phyloP scores from a whole-genome alignment of 192 early-diverging fungal genomes.

The Linnemannia elongata region DNA sequence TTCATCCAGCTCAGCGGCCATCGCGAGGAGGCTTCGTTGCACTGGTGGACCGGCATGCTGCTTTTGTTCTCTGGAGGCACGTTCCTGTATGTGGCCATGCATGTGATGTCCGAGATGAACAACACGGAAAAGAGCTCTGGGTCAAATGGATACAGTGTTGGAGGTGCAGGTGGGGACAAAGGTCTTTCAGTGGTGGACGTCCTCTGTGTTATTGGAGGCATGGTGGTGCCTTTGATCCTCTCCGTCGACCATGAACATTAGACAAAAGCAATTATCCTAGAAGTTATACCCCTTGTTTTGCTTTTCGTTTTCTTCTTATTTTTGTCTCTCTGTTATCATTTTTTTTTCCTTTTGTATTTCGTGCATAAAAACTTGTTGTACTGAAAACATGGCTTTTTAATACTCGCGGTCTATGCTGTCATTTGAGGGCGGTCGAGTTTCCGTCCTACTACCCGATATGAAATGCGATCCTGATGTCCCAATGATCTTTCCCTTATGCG shows the following conservation, averaged over 20 bases:
- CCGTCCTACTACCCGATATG: not conserved
- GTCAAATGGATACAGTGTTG: conserved; percentile 38
- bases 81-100: conserved; percentile 94
- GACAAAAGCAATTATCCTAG: not conserved
- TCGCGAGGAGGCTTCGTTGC: conserved; percentile 58
- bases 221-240: conserved; percentile 52
- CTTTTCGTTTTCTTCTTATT: not conserved
- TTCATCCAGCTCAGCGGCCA: conserved; percentile 59
- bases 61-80: conserved; percentile 93
- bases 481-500: conserved; percentile 18
- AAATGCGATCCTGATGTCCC: not conserved
- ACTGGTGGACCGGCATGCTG: conserved; percentile 84
- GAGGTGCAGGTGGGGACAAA: conserved; percentile 36
- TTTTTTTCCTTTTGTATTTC: not conserved
- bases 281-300: not conserved
- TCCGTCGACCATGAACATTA: conserved; percentile 55
- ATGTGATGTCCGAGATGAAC: conserved; percentile 69
- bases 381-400: not conserved
- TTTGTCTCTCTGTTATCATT: not conserved
- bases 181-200: conserved; percentile 48
- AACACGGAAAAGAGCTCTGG: conserved; percentile 32
- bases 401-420: not conserved
- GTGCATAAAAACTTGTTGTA: not conserved
- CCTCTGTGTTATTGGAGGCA: conserved; percentile 49
- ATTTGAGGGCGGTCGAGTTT: not conserved